Evolutionary conservation across 164 flowering plant species (phyloP).

Genomic region (Kalanchoe fedtschenkoi): DNA sequence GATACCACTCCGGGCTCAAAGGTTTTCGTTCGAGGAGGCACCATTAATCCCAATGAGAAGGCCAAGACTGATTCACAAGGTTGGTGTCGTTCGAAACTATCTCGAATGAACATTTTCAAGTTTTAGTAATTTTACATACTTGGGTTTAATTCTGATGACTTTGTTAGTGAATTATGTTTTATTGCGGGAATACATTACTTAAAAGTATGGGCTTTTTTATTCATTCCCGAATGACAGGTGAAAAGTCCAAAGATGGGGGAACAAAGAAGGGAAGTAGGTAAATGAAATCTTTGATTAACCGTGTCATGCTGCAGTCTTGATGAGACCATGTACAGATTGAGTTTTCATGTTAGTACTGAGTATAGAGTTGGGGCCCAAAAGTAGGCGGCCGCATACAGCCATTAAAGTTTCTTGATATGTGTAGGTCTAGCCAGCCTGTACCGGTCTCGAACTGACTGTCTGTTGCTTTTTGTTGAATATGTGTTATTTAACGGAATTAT

Average conservation of each 20-base stretch:
- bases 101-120: not conserved
- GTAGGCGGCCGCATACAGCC: not conserved
- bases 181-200: constrained; percentile 61
- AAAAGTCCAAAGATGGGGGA: constrained; percentile 97
- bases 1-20: constrained; percentile 73
- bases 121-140: not conserved
- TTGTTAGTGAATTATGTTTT: constrained; percentile 30
- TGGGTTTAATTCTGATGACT: constrained; percentile 6
- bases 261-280: constrained; percentile 99
- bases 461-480: not conserved
- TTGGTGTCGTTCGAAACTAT: constrained; percentile 20
- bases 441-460: not conserved
- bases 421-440: not conserved
- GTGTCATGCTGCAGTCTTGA: constrained; percentile 31
- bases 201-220: constrained; percentile 84
- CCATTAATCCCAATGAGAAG: constrained; percentile 77
- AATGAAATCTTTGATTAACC: constrained; percentile 61
- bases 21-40: constrained; percentile 93
- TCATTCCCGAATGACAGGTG: constrained; percentile 99
- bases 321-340: constrained; percentile 21
- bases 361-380: not conserved
- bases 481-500: not conserved
- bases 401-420: no score
- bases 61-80: constrained; percentile 68
- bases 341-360: constrained; percentile 6